Conservation (phyloP, 306 rosid species). For the Oemleria cerasiformis region DNA sequence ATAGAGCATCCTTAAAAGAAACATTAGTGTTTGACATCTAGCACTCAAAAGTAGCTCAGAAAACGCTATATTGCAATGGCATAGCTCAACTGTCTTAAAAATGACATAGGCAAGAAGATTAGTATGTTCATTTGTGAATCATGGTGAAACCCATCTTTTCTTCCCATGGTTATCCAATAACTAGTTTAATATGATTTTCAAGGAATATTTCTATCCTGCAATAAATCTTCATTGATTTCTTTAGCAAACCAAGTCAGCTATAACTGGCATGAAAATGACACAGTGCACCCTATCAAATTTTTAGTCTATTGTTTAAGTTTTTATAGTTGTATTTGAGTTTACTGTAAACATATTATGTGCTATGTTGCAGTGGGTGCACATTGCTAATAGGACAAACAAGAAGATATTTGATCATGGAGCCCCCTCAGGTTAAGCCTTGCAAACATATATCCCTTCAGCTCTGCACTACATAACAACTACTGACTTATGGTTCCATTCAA, state of each 20-base stretch:
- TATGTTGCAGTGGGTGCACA: neutral
- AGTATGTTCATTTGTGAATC: neutral
- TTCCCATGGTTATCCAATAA: neutral
- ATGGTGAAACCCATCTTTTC: neutral
- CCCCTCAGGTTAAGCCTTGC: constrained; percentile 1
- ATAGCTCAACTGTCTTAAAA: neutral
- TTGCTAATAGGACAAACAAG: neutral
- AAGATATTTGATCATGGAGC: neutral
- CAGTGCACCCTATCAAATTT: neutral
- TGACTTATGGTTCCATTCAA: neutral
- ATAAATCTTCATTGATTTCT: neutral
- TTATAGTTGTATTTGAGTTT: neutral
- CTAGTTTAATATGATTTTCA: neutral
- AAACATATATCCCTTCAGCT: constrained; percentile 2
- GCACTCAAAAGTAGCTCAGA: constrained; percentile 1
- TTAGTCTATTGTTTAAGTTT: neutral
- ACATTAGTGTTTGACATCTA: constrained; percentile 3
- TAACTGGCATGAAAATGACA: neutral
- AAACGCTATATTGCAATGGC: neutral
- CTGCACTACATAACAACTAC: neutral
- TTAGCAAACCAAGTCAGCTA: neutral
- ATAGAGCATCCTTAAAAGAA: constrained; percentile 3
- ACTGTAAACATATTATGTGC: neutral
- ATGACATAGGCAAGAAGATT: neutral
- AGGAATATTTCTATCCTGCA: too few relatives aligned